Evolutionary conservation across 2,329 filamentous ascomycete genomes (phyloP), one percentile per base, ranked within the genome.

Genomic region (Arthroderma uncinatum): DNA sequence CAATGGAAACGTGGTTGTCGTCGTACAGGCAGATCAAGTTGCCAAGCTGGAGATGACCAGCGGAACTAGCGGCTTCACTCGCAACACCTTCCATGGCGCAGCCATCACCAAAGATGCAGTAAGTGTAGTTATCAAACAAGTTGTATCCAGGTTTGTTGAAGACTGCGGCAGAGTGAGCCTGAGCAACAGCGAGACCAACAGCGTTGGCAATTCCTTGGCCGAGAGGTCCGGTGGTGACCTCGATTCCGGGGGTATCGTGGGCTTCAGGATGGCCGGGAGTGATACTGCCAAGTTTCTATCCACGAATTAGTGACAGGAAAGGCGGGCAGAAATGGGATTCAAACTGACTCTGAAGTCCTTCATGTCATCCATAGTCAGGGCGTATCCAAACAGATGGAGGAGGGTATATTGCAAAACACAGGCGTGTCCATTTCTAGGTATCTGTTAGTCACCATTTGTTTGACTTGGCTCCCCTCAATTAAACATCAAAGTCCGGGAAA

Each of bases 351-450:
- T 87, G 88, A 98, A 98, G 68, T 79, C 77, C 84, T 97, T 98
- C 67, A 98, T 76, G 77, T 97, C 93, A 69, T 98, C 88, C 61
- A 98, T 79, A 69, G 82, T 82, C 66, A 98, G 68, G 62, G 78
- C 82, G 74, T 95, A 98, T 74, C 93, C 93, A 76, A 91, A 95
- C 58, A 98, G 82, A 80, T 98, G 93, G 69, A 98, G 87, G 66
- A 98, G 83, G 69, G 92, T 87, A 85, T 98, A 98, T 75, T 96
- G 93, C 61, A 98, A 89, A 91, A 98, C 95, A 83, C 93, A 98
- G 68, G 86, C 93, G 79, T 98, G 93, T 67, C 93, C 93, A 81
- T 98, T 98, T 61, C 91, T 96, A 67, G 54, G 12, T 4, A 16
- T 21, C 47, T 25, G 30, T 33, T 56, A 55, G 52, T 56, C 28